These are phyloP conservation scores for Microcera coccophila DNA, from an alignment of 2,329 filamentous ascomycete species.

Conservation along the genomic window DNA sequence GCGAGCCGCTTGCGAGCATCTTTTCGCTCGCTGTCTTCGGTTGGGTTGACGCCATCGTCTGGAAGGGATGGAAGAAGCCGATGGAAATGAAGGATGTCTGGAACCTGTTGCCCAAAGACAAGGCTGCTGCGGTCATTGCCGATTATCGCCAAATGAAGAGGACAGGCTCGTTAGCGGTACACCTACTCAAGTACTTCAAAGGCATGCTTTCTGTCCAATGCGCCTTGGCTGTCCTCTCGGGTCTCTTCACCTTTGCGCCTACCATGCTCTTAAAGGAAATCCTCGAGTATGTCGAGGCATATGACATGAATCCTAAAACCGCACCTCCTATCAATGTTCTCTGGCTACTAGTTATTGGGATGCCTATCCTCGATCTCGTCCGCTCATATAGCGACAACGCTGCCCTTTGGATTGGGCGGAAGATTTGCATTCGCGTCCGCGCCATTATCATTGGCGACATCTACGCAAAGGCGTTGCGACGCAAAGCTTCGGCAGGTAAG, in stretches of 20 bases:
- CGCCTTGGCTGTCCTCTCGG: slow-evolving; percentile 72
- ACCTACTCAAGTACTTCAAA: slow-evolving; percentile 82
- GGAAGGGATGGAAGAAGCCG: slow-evolving; percentile 80
- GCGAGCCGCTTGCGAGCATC: slow-evolving; percentile 81
- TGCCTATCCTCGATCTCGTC: slow-evolving; percentile 77
- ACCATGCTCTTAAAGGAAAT: slow-evolving; percentile 89
- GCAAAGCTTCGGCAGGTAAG: slow-evolving; percentile 75
- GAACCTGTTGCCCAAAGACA: slow-evolving; percentile 86
- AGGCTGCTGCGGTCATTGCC: slow-evolving; percentile 73
- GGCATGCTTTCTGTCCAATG: slow-evolving; percentile 71
- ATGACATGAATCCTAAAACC: slow-evolving; percentile 41
- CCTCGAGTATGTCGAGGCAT: slow-evolving; percentile 87
- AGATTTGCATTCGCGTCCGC: slow-evolving; percentile 86
- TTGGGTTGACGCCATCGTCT: slow-evolving; percentile 88
- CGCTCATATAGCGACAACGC: slow-evolving; percentile 81
- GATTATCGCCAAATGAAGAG: slow-evolving; percentile 84
- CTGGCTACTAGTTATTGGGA: slow-evolving; percentile 90
- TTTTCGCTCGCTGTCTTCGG: slow-evolving; percentile 83
- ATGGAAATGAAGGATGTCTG: slow-evolving; percentile 83
- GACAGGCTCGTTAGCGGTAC: slow-evolving; percentile 72
- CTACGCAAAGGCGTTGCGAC: slow-evolving; percentile 88
- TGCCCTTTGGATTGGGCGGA: slow-evolving; percentile 88
- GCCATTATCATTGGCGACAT: slow-evolving; percentile 97
- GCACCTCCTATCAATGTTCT: slow-evolving; percentile 75
- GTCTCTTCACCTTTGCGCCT: slow-evolving; percentile 83